Evolutionary conservation across 225 moss, liverwort and hornwort species (phyloP).

Genomic region (Marchantia paleacea): DNA sequence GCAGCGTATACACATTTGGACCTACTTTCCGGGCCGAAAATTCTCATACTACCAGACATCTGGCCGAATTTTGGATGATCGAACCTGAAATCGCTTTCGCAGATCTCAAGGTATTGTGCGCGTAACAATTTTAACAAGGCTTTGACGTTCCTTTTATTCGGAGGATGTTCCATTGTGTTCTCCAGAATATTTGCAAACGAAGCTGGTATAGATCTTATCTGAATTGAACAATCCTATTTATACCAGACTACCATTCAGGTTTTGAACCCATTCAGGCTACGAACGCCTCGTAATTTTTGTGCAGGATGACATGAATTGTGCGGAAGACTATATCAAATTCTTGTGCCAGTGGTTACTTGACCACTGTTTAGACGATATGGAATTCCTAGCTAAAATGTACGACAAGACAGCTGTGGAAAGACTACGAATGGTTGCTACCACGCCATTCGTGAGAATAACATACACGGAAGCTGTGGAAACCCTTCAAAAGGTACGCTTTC

Average conservation of each 20-base stretch:
- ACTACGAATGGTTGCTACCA: slow-evolving; percentile 79
- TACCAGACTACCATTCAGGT: neutral
- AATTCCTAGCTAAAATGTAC: slow-evolving; percentile 59
- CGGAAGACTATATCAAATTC: slow-evolving; percentile 86
- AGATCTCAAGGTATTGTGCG: slow-evolving; percentile 52
- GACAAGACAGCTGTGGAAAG: slow-evolving; percentile 77
- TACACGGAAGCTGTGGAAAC: slow-evolving; percentile 77
- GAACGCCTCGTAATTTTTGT: neutral
- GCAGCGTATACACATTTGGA: slow-evolving; percentile 91
- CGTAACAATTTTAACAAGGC: no score
- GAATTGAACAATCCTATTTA: neutral
- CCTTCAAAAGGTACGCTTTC: slow-evolving; percentile 53
- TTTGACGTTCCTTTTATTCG: neutral
- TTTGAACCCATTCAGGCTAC: neutral
- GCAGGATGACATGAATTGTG: slow-evolving; percentile 95
- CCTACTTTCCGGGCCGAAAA: slow-evolving; percentile 97
- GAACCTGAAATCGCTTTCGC: slow-evolving; percentile 98
- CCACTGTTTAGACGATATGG: slow-evolving; percentile 86
- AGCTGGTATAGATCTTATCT: neutral
- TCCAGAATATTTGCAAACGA: neutral
- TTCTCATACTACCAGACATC: slow-evolving; percentile 86
- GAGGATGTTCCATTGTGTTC: neutral
- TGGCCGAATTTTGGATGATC: slow-evolving; percentile 99
- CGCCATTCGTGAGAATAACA: slow-evolving; percentile 71
- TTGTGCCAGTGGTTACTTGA: slow-evolving; percentile 92